Conservation (phyloP, 257 asterid species). For the Fraxinus americana region DNA sequence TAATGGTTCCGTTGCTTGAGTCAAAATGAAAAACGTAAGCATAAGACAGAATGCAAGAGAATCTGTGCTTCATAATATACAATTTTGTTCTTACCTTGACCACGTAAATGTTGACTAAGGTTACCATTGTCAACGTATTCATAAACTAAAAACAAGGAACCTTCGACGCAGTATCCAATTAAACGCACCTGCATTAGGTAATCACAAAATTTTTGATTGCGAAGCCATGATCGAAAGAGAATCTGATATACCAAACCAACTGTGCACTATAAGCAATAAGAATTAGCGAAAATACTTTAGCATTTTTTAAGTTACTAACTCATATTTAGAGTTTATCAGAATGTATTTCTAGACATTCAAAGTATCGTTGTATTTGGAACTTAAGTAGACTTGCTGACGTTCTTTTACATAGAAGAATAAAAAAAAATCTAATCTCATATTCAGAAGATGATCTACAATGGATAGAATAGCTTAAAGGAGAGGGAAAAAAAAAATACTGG, state of each 20-base stretch:
- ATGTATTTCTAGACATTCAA: background rate
- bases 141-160: slow-evolving; percentile 77
- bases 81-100: slow-evolving; percentile 49
- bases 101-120: slow-evolving; percentile 78
- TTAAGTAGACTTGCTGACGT: background rate
- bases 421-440: background rate
- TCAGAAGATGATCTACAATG: background rate
- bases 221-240: background rate
- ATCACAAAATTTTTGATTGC: background rate
- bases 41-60: slow-evolving; percentile 8
- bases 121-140: slow-evolving; percentile 87
- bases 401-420: background rate
- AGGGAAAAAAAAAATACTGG: background rate
- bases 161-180: slow-evolving; percentile 81
- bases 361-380: background rate
- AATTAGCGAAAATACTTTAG: background rate
- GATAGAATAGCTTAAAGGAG: background rate
- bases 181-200: slow-evolving; percentile 62
- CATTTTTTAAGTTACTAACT: background rate
- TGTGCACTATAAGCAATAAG: background rate
- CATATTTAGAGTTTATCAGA: background rate
- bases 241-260: background rate
- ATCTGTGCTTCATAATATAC: background rate
- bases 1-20: slow-evolving; percentile 53
- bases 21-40: background rate